These are phyloP conservation scores for Rosa rugosa DNA, from an alignment of 306 rosid genomes.

Conservation along the genomic window DNA sequence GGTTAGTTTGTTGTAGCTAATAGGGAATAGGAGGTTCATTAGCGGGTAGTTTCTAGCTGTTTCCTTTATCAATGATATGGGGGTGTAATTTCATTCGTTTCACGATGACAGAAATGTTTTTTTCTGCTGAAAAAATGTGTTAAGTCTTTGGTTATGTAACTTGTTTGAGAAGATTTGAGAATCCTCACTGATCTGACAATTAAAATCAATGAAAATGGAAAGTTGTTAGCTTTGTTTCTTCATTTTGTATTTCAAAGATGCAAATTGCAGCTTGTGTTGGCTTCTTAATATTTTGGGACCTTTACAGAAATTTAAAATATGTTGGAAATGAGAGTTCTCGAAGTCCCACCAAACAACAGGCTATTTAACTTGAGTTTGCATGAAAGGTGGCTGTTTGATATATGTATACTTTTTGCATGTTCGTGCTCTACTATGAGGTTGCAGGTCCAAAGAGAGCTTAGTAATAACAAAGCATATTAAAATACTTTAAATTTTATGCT, in stretches of 20 bases:
- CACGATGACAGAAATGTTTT: neutral
- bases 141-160: neutral
- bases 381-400: neutral
- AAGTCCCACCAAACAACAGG: neutral
- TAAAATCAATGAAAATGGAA: neutral
- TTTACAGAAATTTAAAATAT: neutral
- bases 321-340: neutral
- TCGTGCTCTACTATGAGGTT: constrained; percentile 1
- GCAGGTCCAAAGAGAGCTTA: neutral
- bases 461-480: neutral
- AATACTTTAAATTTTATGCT: neutral
- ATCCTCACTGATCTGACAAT: neutral
- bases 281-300: neutral
- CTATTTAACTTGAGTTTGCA: neutral
- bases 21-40: neutral
- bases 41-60: neutral
- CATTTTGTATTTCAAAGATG: constrained; percentile 1
- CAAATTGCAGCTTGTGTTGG: constrained; percentile 3
- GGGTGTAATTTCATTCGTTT: neutral
- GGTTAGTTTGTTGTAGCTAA: neutral
- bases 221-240: constrained; percentile 4
- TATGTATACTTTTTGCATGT: neutral
- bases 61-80: neutral
- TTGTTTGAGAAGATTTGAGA: neutral
- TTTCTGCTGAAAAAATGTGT: neutral